Base-by-base conservation (phyloP, 2,329 filamentous ascomycete genomes). In the Ophiosphaerella korrae region DNA sequence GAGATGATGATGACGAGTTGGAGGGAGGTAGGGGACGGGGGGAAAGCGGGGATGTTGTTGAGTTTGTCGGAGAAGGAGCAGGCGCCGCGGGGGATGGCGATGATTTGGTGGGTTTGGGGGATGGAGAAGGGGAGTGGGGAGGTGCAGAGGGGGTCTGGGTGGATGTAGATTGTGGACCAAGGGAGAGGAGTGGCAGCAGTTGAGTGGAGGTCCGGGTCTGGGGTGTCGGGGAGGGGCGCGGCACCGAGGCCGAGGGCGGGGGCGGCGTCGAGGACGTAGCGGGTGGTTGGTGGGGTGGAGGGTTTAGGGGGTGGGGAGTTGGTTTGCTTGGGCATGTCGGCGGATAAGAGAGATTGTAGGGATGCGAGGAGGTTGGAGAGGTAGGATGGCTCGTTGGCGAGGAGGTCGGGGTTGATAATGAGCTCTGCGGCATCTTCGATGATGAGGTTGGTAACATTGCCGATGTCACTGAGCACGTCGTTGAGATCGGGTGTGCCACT, bases 61-160 rank as follows among this genome's bases (percentile, higher is more conserved):
- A 97, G 77, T 72, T 99, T 99, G 24, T 88, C 77, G 32, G 84
- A 87, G 73, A 97, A 97, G 21, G 83, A 88, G 76, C 94, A 99
- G 1, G 85, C 86, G 34, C 94, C 93, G 5, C 94, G 86, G 24
- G 84, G 86, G 63, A 97, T 80, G 42, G 96, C 83, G 52, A 99
- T 86, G 52, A 97, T 79, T 44, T 96, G 87, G 74, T 96, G 75
- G 1, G 71, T 75, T 35, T 77, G 78, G 0, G 78, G 79, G 3
- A 86, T 72, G 7, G 77, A 71, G 2, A 78, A 62, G 11, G 84
- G 72, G 45, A 90, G 73, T 52, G 80, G 72, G 50, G 78, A 76
- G 50, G 80, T 77, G 72, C 93, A 94, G 8, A 86, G 83, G 13
- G 88, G 77, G 47, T 80, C 88, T 7, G 87, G 40, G 42, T 72